These are phyloP conservation scores for Starmerella geochares DNA, from an alignment of 805 yeast genomes.

Conservation along the genomic window DNA sequence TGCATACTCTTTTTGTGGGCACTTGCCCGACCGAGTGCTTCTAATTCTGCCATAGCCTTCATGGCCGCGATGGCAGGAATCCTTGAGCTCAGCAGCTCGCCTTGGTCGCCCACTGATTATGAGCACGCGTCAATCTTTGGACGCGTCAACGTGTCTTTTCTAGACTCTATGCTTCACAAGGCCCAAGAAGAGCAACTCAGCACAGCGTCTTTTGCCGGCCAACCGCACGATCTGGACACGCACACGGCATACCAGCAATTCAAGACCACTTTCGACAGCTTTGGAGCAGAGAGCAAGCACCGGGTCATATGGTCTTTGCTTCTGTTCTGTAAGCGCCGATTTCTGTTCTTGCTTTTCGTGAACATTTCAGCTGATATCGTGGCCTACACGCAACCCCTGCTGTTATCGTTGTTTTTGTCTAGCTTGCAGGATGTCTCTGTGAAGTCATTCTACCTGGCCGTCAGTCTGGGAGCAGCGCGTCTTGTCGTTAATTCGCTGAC, in stretches of 20 bases:
- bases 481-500: background rate
- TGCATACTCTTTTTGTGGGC: background rate
- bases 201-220: conserved; percentile 14
- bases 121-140: conserved; percentile 17
- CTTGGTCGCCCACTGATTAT: conserved; percentile 7
- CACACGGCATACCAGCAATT: conserved; percentile 2
- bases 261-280: background rate
- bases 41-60: background rate
- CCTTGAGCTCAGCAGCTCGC: background rate
- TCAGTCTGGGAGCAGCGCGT: background rate
- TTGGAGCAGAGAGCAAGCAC: background rate
- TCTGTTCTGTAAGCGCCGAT: background rate
- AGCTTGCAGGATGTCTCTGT: conserved; percentile 2
- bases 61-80: background rate
- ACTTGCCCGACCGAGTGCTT: background rate
- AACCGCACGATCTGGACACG: conserved; percentile 11
- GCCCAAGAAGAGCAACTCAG: conserved; percentile 9
- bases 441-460: background rate
- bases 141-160: conserved; percentile 8
- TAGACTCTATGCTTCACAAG: conserved; percentile 10
- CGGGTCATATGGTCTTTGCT: conserved; percentile 13
- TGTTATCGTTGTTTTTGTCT: conserved; percentile 17
- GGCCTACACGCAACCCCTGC: conserved; percentile 16
- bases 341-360: conserved; percentile 4
- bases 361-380: conserved; percentile 10